phyloP scores from a whole-genome alignment of 1,284 basidiomycete species.

The Apiotrichum mycotoxinovorans region DNA sequence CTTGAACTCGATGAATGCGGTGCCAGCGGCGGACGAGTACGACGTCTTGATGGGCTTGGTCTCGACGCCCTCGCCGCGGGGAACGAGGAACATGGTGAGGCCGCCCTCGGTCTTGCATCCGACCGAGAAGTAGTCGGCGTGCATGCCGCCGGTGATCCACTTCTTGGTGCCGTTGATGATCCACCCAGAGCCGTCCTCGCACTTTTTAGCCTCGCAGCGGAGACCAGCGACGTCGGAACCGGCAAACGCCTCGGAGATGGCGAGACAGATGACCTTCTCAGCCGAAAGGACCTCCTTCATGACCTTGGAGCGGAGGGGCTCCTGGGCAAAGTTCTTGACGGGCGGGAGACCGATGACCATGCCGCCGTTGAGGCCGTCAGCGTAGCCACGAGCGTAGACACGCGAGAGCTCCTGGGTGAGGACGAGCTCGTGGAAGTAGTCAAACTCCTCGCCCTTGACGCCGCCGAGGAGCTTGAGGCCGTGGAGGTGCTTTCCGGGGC shows the following conservation, averaged over 20 bases:
- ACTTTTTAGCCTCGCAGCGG: conserved; percentile 75
- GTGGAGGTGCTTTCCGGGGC: conserved; percentile 71
- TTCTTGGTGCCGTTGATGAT: conserved; percentile 83
- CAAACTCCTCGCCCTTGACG: conserved; percentile 81
- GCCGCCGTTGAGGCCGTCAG: conserved; percentile 72
- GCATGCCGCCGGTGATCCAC: conserved; percentile 87
- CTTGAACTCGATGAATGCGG: conserved; percentile 82
- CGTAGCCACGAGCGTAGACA: conserved; percentile 74
- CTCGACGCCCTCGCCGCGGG: conserved; percentile 71
- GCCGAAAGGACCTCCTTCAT: conserved; percentile 74
- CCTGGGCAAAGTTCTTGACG: conserved; percentile 57
- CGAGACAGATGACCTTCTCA: conserved; percentile 68
- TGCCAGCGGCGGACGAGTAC: conserved; percentile 74
- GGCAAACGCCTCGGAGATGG: conserved; percentile 83
- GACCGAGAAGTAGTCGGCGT: conserved; percentile 47
- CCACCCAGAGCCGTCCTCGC: conserved; percentile 67
- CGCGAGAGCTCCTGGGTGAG: conserved; percentile 82
- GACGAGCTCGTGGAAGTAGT: conserved; percentile 71
- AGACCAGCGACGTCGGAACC: conserved; percentile 85
- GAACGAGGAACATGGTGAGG: conserved; percentile 79
- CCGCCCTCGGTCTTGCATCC: conserved; percentile 60
- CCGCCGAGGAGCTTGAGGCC: conserved; percentile 80
- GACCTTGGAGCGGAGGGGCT: conserved; percentile 57
- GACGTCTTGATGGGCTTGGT: conserved; percentile 84
- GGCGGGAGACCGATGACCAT: conserved; percentile 72